phyloP scores from a whole-genome alignment of 164 flowering plant species.

The Paratinospora sagittata region DNA sequence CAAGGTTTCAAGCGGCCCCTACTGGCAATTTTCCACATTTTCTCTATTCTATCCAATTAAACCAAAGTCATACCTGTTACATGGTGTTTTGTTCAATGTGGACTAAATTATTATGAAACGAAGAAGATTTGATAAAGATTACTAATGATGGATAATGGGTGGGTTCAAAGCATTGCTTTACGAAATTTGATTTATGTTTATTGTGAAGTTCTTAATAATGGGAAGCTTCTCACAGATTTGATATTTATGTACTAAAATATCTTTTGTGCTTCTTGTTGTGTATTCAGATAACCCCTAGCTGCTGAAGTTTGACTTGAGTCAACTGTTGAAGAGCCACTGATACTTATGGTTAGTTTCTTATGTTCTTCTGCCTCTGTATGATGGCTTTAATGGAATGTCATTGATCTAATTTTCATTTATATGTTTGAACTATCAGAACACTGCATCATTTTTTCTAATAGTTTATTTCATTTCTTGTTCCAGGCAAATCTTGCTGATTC shows the following conservation, averaged over 20 bases:
- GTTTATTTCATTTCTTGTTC: not conserved
- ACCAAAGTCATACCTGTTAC: too few relatives aligned
- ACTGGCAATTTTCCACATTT: too few relatives aligned
- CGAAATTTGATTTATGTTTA: not conserved
- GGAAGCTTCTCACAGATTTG: not conserved
- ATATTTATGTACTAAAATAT: not conserved
- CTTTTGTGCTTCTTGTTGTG: not conserved
- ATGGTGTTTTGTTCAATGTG: too few relatives aligned
- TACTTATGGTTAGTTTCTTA: conserved; percentile 8
- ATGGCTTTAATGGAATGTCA: not conserved
- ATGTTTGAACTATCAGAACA: not conserved
- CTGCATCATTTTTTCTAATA: too few relatives aligned
- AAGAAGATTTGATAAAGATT: too few relatives aligned
- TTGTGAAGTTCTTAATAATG: not conserved
- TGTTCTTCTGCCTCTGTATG: not conserved
- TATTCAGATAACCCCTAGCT: not conserved
- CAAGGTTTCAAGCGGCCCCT: too few relatives aligned
- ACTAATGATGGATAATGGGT: too few relatives aligned
- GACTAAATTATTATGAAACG: too few relatives aligned
- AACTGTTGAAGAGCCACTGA: not conserved
- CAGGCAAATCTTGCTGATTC: conserved; percentile 94
- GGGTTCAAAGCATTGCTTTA: too few relatives aligned
- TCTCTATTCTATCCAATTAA: too few relatives aligned
- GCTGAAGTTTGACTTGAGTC: not conserved
- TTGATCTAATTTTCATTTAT: not conserved